Evolutionary conservation across 441 rosid species (phyloP), one percentile per base, ranked within the genome.

Genomic region (Cnidoscolus chayamansa): DNA sequence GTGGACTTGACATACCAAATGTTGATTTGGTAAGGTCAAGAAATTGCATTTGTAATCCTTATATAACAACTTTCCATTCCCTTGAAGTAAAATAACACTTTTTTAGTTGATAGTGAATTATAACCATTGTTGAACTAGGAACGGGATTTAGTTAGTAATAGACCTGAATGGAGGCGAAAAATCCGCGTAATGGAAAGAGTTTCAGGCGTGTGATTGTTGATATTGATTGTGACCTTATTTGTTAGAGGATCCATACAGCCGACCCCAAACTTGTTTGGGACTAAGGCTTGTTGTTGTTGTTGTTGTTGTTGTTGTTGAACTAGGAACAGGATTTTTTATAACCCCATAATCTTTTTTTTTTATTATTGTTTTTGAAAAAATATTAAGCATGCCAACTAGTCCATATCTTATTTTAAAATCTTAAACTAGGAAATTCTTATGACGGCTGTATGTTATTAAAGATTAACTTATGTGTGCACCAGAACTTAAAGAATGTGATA

Each of bases 1-100:
- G 99, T 78, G 99, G 99, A 65, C 98, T 94, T 74, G 99, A 94
- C 83, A 94, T 94, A 61, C 99, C 99, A 0, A 94, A 94, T 56
- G 99, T 59, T 51, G 99, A 94, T 82, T 82, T 94, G 10, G 99
- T 92, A 86, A 77, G 90, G 81, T 78, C 62, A 65, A 63, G 63
- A 49, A 37, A 49, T 69, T 73, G 13, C 19, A 49, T 16, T 47
- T 8, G 2, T 30, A 13, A 31, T 68, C 56, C 20, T 72, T 40
- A 12, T 13, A 53, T 56, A 25, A 8, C 17, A 65, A 7, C 40
- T 35, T 53, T 60, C 25, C 30, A 32, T 49, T 59, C 30, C 55
- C 63, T 48, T 59, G 10, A 37, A 37, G 32, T 2, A 40, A 25
- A 25, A 48, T 37, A 43, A 40, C 11, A 55, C 48, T 68, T 55